Percentiles rank a stretch among this genome's conserved stretches.
Evolutionary conservation across 192 early-diverging fungal species (phyloP).

Genomic region (Neocallimastix lanati): DNA sequence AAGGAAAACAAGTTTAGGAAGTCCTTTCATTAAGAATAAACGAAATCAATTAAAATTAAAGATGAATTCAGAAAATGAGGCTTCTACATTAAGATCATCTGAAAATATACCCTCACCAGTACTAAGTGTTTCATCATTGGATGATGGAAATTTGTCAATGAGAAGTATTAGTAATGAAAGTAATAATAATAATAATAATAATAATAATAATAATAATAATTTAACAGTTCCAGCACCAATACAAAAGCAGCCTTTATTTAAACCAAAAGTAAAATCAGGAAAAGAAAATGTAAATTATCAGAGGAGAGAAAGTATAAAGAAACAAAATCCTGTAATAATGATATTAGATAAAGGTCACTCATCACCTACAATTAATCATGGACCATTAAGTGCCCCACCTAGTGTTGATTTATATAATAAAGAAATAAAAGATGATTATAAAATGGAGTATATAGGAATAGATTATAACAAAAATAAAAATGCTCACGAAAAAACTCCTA

Average conservation of each 20-base stretch:
- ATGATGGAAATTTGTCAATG: too few species aligned
- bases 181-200: too few species aligned
- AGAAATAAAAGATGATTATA: neutral
- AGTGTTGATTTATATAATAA: neutral
- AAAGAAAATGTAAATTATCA: neutral
- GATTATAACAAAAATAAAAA: neutral
- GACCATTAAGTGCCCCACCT: neutral
- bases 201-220: neutral
- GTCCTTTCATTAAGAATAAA: neutral
- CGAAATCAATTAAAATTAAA: neutral
- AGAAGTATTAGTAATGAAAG: too few species aligned
- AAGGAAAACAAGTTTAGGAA: neutral
- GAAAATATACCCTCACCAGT: neutral
- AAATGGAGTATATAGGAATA: neutral
- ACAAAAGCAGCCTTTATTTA: neutral
- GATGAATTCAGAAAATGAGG: neutral
- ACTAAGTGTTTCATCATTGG: neutral
- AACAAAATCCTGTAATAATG: neutral
- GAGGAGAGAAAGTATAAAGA: neutral
- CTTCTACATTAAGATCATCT: neutral
- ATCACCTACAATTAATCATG: neutral
- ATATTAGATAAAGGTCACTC: neutral
- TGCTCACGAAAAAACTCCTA: neutral
- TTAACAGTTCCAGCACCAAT: neutral
- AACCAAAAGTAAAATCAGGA: neutral